Base-by-base conservation (phyloP, 2,329 filamentous ascomycete species). In the Sporothrix brunneoviolacea region DNA sequence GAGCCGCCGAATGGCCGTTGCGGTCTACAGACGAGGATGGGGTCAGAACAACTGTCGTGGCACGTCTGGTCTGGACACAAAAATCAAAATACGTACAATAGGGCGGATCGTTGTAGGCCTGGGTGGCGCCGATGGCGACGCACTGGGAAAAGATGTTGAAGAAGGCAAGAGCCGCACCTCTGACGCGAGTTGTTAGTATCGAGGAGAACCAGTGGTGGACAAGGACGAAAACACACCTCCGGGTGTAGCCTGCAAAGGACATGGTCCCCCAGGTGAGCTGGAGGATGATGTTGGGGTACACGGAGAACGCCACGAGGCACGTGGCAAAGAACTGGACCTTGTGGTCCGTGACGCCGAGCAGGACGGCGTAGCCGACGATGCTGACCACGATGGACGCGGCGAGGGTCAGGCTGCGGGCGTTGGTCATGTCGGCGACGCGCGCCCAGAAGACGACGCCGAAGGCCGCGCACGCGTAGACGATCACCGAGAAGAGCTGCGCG, bases 401-500 rank as follows among this genome's bases (percentile, higher is more conserved):
- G 32, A 52, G 60, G 57, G 24, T 64, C 8, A 55, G 57, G 0
- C 60, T 55, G 8, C 61, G 55, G 30, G 64, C 43, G 22, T 38
- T 38, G 21, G 33, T 59, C 35, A 48, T 50, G 40, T 64, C 62
- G 2, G 60, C 62, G 33, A 60, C 54, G 32, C 56, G 58, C 13
- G 59, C 61, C 32, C 60, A 57, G 59, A 58, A 55, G 3, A 57
- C 45, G 40, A 64, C 59, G 0, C 58, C 60, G 1, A 60, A 54
- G 0, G 62, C 36, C 13, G 59, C 58, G 36, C 58, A 55, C 35
- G 53, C 49, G 47, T 65, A 66, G 22, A 65, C 60, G 0, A 65
- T 66, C 3, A 68, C 63, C 3, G 63, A 66, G 3, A 68, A 46
- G 8, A 46, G 43, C 37, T 68, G 66, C 4, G 64, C 64, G n/a